phyloP scores from a whole-genome alignment of 305 asterid species.

The Stenogyne calaminthoides region DNA sequence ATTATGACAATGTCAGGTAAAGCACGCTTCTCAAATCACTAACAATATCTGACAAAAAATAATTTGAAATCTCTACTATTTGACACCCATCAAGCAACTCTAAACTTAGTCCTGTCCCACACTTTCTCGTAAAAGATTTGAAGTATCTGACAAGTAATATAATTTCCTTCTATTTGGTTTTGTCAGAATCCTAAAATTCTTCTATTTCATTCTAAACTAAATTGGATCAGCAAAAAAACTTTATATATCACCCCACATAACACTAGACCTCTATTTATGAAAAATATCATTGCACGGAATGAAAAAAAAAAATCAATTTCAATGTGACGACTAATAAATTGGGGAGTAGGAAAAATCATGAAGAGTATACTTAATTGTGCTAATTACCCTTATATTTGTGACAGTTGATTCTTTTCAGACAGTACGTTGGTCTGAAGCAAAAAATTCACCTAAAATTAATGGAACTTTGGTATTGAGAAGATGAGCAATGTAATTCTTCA shows the following conservation, averaged over 20 bases:
- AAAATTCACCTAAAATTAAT: constrained; percentile 65
- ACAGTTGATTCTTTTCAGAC: constrained; percentile 6
- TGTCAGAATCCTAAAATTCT: not conserved
- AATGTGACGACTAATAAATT: constrained; percentile 1
- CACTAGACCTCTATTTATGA: not conserved
- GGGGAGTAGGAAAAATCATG: constrained; percentile 6
- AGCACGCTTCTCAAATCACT: not conserved
- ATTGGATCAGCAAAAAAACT: not conserved
- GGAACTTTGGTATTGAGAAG: constrained; percentile 73
- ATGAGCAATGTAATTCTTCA: constrained; percentile 79
- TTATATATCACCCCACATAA: not conserved
- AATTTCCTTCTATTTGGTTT: not conserved
- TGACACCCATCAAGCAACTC: not conserved
- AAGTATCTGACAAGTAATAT: not conserved
- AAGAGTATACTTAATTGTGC: constrained; percentile 15
- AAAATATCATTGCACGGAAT: not conserved
- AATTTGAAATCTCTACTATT: not conserved
- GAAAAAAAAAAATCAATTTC: not conserved
- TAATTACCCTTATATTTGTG: constrained; percentile 16
- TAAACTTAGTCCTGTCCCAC: not conserved
- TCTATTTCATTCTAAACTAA: not conserved
- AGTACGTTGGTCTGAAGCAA: constrained; percentile 7
- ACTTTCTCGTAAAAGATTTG: not conserved
- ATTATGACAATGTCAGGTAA: not conserved
- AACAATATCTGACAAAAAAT: not conserved